A percentile compares a stretch with the other conserved stretches of the same genome.
phyloP scores from a whole-genome alignment of 208 protist species.

The Trypanosoma conorhini region DNA sequence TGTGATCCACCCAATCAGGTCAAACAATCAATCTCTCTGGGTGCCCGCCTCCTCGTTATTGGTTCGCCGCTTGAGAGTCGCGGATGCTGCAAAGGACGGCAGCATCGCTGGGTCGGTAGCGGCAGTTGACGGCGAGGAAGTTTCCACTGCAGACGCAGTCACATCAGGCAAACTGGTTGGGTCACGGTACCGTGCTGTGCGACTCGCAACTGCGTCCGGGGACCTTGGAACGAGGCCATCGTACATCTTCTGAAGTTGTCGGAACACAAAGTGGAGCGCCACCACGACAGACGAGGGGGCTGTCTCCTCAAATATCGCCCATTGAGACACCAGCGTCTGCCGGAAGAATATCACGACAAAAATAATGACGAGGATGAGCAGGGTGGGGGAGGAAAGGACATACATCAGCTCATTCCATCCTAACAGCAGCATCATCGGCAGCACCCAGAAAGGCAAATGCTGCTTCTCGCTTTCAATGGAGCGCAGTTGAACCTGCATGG shows the following conservation, averaged over 20 bases:
- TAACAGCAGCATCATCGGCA: slow-evolving; percentile 61
- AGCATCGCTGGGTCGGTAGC: not conserved
- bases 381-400: slow-evolving; percentile 62
- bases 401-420: slow-evolving; percentile 88
- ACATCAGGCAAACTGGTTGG: slow-evolving; percentile 15
- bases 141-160: not conserved
- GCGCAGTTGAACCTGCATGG: slow-evolving; percentile 75
- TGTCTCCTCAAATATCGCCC: slow-evolving; percentile 79
- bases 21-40: not conserved
- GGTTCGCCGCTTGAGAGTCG: not conserved
- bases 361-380: slow-evolving; percentile 56
- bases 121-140: not conserved
- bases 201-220: not conserved
- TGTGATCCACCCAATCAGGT: not conserved
- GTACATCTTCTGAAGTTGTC: not conserved
- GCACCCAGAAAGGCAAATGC: slow-evolving; percentile 75
- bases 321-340: slow-evolving; percentile 60
- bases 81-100: not conserved
- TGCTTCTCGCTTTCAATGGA: slow-evolving; percentile 62
- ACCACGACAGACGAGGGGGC: slow-evolving; percentile 61
- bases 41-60: not conserved
- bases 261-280: slow-evolving; percentile 40
- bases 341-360: slow-evolving; percentile 66
- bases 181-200: slow-evolving; percentile 5
- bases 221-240: not conserved